phyloP scores from a whole-genome alignment of 2,329 filamentous ascomycete genomes.

The Cordyceps militaris region DNA sequence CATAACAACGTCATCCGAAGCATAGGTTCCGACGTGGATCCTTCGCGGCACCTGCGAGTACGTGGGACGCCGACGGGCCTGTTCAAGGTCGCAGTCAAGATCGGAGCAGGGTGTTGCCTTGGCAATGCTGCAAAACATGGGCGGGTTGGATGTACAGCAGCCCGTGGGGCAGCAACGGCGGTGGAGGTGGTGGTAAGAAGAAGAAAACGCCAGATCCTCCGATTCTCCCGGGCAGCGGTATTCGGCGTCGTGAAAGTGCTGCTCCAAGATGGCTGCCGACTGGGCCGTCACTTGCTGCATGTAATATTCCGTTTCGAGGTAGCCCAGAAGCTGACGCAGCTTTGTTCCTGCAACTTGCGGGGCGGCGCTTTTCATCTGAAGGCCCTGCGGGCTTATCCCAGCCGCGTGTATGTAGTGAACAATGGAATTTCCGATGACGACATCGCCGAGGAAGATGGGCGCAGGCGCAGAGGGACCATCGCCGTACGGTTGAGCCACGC shows the following conservation, averaged over 20 bases:
- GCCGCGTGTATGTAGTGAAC: constrained; percentile 17
- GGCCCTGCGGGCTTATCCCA: not conserved
- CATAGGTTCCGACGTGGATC: not conserved
- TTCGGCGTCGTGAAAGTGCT: not conserved
- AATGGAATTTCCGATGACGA: constrained; percentile 20
- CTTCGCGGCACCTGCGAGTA: not conserved
- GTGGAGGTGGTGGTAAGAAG: not conserved
- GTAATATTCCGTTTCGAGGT: not conserved
- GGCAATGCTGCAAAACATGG: not conserved
- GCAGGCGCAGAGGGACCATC: not conserved
- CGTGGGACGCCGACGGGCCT: not conserved
- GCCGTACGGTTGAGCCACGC: constrained; percentile 18
- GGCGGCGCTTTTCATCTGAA: not conserved
- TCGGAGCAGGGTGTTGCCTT: not conserved
- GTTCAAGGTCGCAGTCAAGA: not conserved
- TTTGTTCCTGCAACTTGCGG: not conserved
- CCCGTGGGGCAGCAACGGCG: not conserved
- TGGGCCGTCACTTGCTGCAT: not conserved
- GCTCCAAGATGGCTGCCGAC: not conserved
- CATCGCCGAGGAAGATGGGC: constrained; percentile 21
- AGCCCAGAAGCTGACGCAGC: not conserved
- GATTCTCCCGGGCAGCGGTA: not conserved
- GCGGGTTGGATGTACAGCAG: not conserved
- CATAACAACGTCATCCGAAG: not conserved
- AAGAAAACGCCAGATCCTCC: not conserved